phyloP scores from a whole-genome alignment of 805 yeast genomes.

The Tetrapisispora fleetii region DNA sequence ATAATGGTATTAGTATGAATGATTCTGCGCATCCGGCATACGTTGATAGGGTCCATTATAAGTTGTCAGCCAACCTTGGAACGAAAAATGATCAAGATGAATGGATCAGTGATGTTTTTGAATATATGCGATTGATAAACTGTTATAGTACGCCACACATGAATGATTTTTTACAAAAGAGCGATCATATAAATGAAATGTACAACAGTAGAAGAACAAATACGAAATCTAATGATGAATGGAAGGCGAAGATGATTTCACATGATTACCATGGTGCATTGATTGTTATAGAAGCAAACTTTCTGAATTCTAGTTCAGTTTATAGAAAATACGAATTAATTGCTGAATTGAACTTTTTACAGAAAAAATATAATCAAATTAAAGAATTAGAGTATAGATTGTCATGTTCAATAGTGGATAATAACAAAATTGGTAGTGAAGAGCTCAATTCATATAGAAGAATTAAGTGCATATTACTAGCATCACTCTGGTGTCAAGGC shows the following conservation, averaged over 20 bases:
- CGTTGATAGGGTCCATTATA: constrained; percentile 13
- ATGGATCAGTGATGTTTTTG: constrained; percentile 10
- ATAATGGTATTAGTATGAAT: neutral
- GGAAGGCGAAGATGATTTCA: constrained; percentile 9
- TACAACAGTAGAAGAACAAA: neutral
- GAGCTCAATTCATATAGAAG: constrained; percentile 12
- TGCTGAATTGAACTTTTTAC: constrained; percentile 11
- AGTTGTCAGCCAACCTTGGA: constrained; percentile 5
- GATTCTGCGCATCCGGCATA: constrained; percentile 6
- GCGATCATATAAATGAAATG: neutral
- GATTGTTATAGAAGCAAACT: constrained; percentile 11
- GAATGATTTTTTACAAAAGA: constrained; percentile 5
- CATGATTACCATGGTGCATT: constrained; percentile 20
- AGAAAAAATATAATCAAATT: constrained; percentile 13
- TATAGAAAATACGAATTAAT: constrained; percentile 14
- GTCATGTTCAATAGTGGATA: constrained; percentile 1
- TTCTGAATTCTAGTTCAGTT: constrained; percentile 3
- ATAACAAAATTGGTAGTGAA: neutral
- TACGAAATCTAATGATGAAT: neutral
- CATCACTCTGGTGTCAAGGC: constrained; percentile 15
- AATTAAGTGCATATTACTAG: constrained; percentile 10
- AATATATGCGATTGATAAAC: constrained; percentile 8
- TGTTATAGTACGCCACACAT: constrained; percentile 12
- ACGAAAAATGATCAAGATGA: constrained; percentile 5
- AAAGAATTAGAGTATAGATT: constrained; percentile 21